Evolutionary conservation across 306 rosid species (phyloP), one percentile per base, ranked within the genome.

Genomic region (Corylus avellana): DNA sequence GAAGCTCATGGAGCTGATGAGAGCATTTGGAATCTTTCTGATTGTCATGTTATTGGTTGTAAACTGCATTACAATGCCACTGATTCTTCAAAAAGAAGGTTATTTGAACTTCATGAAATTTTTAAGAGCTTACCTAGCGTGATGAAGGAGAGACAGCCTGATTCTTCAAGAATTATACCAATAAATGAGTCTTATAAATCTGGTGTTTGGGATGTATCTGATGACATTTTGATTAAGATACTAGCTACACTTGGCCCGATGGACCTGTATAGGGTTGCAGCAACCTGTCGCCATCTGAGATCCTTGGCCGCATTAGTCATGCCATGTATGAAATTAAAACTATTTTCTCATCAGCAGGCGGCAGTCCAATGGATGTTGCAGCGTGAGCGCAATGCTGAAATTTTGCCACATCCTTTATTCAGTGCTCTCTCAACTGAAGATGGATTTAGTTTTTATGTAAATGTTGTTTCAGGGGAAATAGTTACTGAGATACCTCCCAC

Each of bases 321-420:
- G 92, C 98, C 99, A 8, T 92, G 97, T 82, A 88, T 92, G 82
- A 95, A 91, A 86, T 88, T 95, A 44, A 95, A 85, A 76, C 84
- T 95, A 70, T 95, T 90, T 87, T 97, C 98, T 62, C 99, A 95
- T 88, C 99, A 95, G 87, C 91, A 83, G 82, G 83, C 86, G 75
- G 99, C 99, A 12, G 93, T 95, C 42, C 92, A 88, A 83, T 95
- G 99, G 99, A 95, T 95, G 99, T 86, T 95, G 87, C 96, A 85
- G 17, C 97, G 99, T 4, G 99, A 95, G 90, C 88, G 87, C 78
- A 84, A 88, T 78, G 87, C 88, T 76, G 88, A 85, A 77, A 76
- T 78, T 66, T 68, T 89, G 78, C 91, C 88, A 25, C 97, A 95
- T 86, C 99, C 98, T 57, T 88, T 95, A 77, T 92, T 78, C 86